Evolutionary conservation across 2,329 filamentous ascomycete genomes (phyloP).

Genomic region (Fusarium subtropicale): DNA sequence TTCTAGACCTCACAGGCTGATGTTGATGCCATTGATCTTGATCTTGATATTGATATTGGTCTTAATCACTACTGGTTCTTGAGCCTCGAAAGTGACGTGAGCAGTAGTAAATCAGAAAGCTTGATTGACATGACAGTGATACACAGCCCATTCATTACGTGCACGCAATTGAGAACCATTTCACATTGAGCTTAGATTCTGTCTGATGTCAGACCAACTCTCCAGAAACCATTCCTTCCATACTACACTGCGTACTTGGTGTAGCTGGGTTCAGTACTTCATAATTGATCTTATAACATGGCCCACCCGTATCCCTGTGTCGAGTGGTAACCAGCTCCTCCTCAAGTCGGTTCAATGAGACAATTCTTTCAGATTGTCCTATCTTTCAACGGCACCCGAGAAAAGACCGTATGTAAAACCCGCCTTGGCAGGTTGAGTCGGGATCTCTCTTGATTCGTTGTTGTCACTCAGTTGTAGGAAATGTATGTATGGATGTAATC

Average conservation of each 20-base stretch:
- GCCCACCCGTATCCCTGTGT: background rate
- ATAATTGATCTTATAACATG: background rate
- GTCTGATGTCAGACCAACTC: background rate
- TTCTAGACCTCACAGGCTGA: background rate
- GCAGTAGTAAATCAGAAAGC: constrained; percentile 16
- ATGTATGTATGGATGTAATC: constrained; percentile 1
- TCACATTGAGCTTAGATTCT: constrained; percentile 4
- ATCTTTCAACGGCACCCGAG: background rate
- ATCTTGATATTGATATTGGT: background rate
- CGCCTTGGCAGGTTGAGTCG: background rate
- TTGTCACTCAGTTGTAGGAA: background rate
- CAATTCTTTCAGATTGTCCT: background rate
- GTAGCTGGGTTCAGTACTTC: background rate
- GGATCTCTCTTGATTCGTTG: background rate
- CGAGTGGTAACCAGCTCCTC: background rate
- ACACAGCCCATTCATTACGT: background rate
- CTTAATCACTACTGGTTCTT: constrained; percentile 1
- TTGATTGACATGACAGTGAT: constrained; percentile 10
- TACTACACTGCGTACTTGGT: background rate
- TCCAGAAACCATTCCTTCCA: background rate
- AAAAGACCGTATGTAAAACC: background rate
- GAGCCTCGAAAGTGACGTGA: constrained; percentile 33
- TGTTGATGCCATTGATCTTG: background rate
- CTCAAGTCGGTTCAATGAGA: background rate
- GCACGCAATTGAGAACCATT: background rate